Percentiles rank a stretch among this genome's conserved stretches.
phyloP scores from a whole-genome alignment of 345 rosid genomes.

The Camelina laxa region DNA sequence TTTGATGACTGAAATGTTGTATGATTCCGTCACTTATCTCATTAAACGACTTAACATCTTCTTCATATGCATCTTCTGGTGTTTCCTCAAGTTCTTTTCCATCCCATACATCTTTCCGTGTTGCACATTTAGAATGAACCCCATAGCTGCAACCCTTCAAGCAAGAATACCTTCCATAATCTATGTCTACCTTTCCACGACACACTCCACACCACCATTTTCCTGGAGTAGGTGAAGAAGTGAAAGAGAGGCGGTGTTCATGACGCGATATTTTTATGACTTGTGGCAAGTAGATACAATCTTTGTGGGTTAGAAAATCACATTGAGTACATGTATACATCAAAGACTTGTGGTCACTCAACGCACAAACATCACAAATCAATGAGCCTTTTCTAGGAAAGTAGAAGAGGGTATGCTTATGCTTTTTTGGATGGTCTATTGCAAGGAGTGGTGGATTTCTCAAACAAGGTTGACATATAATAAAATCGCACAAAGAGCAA shows the following conservation, averaged over 20 bases:
- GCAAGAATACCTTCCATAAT: slow-evolving; percentile 34
- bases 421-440: slow-evolving; percentile 17
- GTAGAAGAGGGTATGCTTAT: slow-evolving; percentile 13
- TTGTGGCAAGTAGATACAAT: neutral
- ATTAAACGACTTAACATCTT: neutral
- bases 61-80: slow-evolving; percentile 12
- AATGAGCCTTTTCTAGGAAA: neutral
- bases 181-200: neutral
- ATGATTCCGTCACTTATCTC: slow-evolving; percentile 11
- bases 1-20: slow-evolving; percentile 25
- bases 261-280: slow-evolving; percentile 26
- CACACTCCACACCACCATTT: slow-evolving; percentile 35
- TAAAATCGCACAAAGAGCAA: slow-evolving; percentile 22
- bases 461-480: neutral
- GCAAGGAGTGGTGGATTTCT: neutral
- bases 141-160: slow-evolving; percentile 5
- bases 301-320: slow-evolving; percentile 3
- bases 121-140: slow-evolving; percentile 39
- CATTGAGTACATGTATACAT: slow-evolving; percentile 2
- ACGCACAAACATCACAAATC: slow-evolving; percentile 1
- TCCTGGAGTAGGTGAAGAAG: neutral
- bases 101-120: slow-evolving; percentile 28
- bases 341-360: neutral
- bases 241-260: slow-evolving; percentile 18
- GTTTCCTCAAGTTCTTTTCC: slow-evolving; percentile 5